Evolutionary conservation across 2,329 filamentous ascomycete genomes (phyloP).

Genomic region (Fusarium foetens): DNA sequence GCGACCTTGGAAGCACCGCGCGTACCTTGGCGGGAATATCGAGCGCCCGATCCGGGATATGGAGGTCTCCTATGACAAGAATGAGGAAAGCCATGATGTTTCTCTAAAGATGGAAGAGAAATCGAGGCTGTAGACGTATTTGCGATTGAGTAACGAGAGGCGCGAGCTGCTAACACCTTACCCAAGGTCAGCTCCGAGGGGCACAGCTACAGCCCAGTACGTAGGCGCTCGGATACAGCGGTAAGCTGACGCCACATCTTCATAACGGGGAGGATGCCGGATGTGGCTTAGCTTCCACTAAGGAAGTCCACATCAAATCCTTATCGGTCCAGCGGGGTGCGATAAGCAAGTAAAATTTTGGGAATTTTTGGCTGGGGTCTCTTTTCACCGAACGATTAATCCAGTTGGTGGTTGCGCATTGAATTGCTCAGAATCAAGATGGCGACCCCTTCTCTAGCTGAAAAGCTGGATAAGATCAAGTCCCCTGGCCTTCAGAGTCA

Average conservation of each 20-base stretch:
- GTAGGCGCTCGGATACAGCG: constrained; percentile 46
- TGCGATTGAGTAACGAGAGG: constrained; percentile 35
- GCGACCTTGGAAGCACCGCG: constrained; percentile 21
- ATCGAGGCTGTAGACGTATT: constrained; percentile 34
- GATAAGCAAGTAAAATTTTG: constrained; percentile 47
- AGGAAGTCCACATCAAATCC: constrained; percentile 19
- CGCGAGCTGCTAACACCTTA: constrained; percentile 41
- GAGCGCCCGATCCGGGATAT: constrained; percentile 91
- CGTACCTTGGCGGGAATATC: constrained; percentile 89
- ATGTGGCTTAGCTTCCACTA: constrained; percentile 25
- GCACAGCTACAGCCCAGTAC: constrained; percentile 39
- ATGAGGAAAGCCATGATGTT: constrained; percentile 85
- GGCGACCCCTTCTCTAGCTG: constrained; percentile 69
- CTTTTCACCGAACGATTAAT: constrained; percentile 44
- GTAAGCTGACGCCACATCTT: constrained; percentile 37
- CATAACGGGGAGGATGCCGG: constrained; percentile 34
- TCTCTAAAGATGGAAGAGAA: constrained; percentile 35
- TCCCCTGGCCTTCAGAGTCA: constrained; percentile 96
- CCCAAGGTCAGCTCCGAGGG: constrained; percentile 43
- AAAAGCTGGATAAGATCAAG: constrained; percentile 97
- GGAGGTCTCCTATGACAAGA: constrained; percentile 90
- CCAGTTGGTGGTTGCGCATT: constrained; percentile 42
- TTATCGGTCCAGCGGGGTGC: constrained; percentile 45
- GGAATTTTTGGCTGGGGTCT: constrained; percentile 42
- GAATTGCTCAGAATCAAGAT: constrained; percentile 52